phyloP scores from a whole-genome alignment of 2,329 filamentous ascomycete species.

The Xylariaceae sp. region DNA sequence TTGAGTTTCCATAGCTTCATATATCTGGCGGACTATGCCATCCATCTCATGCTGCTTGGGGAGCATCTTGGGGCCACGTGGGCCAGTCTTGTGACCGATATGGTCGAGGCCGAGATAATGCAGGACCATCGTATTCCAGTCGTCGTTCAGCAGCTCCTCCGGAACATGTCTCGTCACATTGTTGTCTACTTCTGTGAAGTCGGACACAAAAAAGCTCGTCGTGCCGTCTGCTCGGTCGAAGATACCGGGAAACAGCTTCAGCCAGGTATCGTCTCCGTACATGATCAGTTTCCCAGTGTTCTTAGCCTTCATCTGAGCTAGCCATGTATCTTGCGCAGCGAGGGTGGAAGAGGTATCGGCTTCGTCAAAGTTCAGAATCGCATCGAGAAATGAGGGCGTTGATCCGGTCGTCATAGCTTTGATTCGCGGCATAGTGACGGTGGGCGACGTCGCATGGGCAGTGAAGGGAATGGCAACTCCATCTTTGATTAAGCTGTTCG shows the following conservation, averaged over 20 bases:
- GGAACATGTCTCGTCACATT: slow-evolving; percentile 92
- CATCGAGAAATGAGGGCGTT: slow-evolving; percentile 95
- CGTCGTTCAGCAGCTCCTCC: slow-evolving; percentile 66
- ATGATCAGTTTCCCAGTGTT: slow-evolving; percentile 74
- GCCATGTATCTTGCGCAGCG: slow-evolving; percentile 88
- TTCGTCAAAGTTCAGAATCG: slow-evolving; percentile 95
- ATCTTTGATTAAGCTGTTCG: slow-evolving; percentile 69
- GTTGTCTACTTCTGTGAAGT: slow-evolving; percentile 96
- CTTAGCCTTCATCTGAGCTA: slow-evolving; percentile 82
- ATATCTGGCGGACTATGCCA: slow-evolving; percentile 70
- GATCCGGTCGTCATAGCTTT: slow-evolving; percentile 97
- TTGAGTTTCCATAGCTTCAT: slow-evolving; percentile 66
- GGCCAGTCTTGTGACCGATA: slow-evolving; percentile 94
- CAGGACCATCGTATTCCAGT: slow-evolving; percentile 92
- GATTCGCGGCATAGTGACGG: slow-evolving; percentile 95
- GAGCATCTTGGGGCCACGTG: slow-evolving; percentile 82
- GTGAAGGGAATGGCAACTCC: slow-evolving; percentile 89
- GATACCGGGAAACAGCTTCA: slow-evolving; percentile 88
- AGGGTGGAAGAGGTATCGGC: slow-evolving; percentile 87
- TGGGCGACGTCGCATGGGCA: slow-evolving; percentile 91
- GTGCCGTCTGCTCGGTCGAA: slow-evolving; percentile 90
- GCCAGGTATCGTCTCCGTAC: slow-evolving; percentile 97
- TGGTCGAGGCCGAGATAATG: slow-evolving; percentile 96
- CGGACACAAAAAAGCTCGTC: slow-evolving; percentile 96
- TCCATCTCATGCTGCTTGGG: slow-evolving; percentile 97